phyloP scores from a whole-genome alignment of 768 basidiomycete species.

The Pisolithus sp. region DNA sequence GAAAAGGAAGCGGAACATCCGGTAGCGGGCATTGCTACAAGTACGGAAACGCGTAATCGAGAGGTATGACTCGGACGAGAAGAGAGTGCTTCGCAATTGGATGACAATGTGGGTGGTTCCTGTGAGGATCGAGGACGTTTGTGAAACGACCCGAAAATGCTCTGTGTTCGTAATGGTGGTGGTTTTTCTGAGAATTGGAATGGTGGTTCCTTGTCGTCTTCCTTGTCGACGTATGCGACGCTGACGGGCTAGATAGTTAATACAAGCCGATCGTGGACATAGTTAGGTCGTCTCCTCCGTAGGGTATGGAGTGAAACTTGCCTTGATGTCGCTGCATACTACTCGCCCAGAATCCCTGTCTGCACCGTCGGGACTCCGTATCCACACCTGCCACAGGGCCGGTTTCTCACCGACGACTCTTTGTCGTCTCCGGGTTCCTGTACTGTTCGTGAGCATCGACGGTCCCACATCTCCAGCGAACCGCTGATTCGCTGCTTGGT shows the following conservation, averaged over 20 bases:
- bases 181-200: conserved; percentile 1
- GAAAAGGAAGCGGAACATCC: neutral
- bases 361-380: conserved; percentile 7
- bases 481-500: conserved; percentile 59
- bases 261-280: neutral
- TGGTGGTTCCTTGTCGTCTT: neutral
- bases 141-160: conserved; percentile 8
- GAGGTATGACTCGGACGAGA: conserved; percentile 9
- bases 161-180: conserved; percentile 8
- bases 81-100: neutral
- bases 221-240: conserved; percentile 12
- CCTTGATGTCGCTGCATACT: conserved; percentile 26
- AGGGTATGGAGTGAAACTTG: conserved; percentile 1
- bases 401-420: conserved; percentile 28
- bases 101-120: conserved; percentile 8
- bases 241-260: conserved; percentile 17
- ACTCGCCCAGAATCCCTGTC: conserved; percentile 11
- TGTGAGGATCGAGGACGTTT: conserved; percentile 8
- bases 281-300: neutral
- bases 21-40: conserved; percentile 39
- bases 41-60: conserved; percentile 34
- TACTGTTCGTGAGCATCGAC: conserved; percentile 35
- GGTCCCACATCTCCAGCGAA: too few relatives aligned
- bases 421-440: conserved; percentile 14
- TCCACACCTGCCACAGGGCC: conserved; percentile 23